These are phyloP conservation scores for Naganishia onofrii DNA, from an alignment of 768 basidiomycete genomes.

Conservation along the genomic window DNA sequence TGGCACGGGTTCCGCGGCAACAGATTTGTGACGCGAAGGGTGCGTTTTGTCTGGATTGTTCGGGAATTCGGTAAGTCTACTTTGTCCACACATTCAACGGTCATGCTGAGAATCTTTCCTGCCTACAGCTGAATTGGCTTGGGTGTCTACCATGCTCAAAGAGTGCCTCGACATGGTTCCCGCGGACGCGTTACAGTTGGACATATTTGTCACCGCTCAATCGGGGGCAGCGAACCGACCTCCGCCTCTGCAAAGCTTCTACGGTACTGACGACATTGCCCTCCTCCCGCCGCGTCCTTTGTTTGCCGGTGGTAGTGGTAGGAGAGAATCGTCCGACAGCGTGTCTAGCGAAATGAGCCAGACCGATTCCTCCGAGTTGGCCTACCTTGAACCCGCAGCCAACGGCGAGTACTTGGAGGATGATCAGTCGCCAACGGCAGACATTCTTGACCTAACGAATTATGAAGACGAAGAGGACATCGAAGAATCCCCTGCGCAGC, in stretches of 20 bases:
- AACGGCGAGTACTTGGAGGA: slow-evolving; percentile 34
- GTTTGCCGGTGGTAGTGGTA: slow-evolving; percentile 36
- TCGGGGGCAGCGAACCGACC: slow-evolving; percentile 10
- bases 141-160: slow-evolving; percentile 69
- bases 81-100: neutral
- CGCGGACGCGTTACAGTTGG: slow-evolving; percentile 59
- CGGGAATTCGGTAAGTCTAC: slow-evolving; percentile 66
- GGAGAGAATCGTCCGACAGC: slow-evolving; percentile 41
- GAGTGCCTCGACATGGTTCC: slow-evolving; percentile 61
- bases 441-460: slow-evolving; percentile 66
- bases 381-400: slow-evolving; percentile 27
- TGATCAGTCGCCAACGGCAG: slow-evolving; percentile 5
- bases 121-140: slow-evolving; percentile 66
- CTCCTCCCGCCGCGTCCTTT: slow-evolving; percentile 45
- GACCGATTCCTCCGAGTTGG: slow-evolving; percentile 33
- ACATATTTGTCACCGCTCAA: slow-evolving; percentile 68
- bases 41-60: slow-evolving; percentile 74
- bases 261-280: slow-evolving; percentile 16
- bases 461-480: slow-evolving; percentile 72
- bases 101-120: neutral
- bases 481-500: slow-evolving; percentile 60
- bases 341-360: slow-evolving; percentile 37
- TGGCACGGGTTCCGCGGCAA: slow-evolving; percentile 56
- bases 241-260: slow-evolving; percentile 17
- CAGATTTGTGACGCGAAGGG: slow-evolving; percentile 57